Conservation (phyloP, 352 stramenopile genomes). For the Thalassiosira livingstoniorum region DNA sequence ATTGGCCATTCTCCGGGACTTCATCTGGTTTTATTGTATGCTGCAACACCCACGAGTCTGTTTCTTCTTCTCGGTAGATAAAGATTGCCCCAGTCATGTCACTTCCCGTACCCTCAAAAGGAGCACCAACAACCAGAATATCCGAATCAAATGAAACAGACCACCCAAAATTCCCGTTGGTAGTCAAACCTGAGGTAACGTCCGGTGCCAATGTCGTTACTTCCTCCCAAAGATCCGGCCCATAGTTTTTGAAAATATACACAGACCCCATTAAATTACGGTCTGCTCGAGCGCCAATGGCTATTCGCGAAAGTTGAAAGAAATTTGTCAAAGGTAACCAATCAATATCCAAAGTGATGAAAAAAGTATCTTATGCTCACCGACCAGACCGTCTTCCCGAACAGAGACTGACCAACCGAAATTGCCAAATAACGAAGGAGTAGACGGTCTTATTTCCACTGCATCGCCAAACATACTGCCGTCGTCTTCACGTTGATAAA, state of each 20-base stretch:
- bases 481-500: conserved; percentile 11
- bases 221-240: conserved; percentile 1
- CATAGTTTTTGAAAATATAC: conserved; percentile 20
- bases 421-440: neutral
- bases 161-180: conserved; percentile 33
- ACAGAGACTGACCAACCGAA: conserved; percentile 39
- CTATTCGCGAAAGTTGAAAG: no score
- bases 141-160: conserved; percentile 15
- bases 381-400: conserved; percentile 16
- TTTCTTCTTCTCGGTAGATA: conserved; percentile 18
- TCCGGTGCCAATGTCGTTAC: conserved; percentile 21
- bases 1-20: conserved; percentile 4
- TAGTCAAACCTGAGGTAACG: neutral
- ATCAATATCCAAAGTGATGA: no score
- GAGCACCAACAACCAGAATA: conserved; percentile 19
- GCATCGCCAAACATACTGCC: conserved; percentile 10
- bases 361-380: no score
- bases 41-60: conserved; percentile 2
- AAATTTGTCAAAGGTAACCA: no score
- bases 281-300: conserved; percentile 19
- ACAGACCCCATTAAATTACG: conserved; percentile 16
- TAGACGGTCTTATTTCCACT: conserved; percentile 1
- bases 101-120: conserved; percentile 7
- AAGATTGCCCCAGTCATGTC: conserved; percentile 21
- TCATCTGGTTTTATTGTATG: conserved; percentile 11